A percentile compares a stretch with the other conserved stretches of the same genome.
These are phyloP conservation scores for Penicillium sp. DNA, from an alignment of 2,329 filamentous ascomycete genomes.

Conservation along the genomic window DNA sequence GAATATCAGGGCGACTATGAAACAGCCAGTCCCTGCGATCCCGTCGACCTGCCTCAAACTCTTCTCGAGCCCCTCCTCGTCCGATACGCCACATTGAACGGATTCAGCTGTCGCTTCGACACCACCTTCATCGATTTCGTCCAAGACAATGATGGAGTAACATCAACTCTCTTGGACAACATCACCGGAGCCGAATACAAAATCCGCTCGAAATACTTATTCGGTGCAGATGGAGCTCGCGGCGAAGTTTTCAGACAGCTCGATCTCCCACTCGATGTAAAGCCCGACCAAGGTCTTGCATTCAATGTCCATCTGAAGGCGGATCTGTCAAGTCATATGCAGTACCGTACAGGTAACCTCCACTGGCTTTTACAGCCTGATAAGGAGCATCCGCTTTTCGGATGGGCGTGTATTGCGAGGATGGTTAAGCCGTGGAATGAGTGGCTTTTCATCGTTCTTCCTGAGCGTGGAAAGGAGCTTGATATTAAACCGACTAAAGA, in stretches of 20 bases:
- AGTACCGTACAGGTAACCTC: conserved; percentile 53
- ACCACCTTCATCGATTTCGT: conserved; percentile 39
- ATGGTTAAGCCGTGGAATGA: conserved; percentile 63
- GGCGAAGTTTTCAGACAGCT: conserved; percentile 47
- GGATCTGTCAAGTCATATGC: conserved; percentile 40
- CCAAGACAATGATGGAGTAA: conserved; percentile 23
- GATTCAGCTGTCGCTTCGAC: conserved; percentile 44
- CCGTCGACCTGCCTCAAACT: conserved; percentile 47
- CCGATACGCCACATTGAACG: conserved; percentile 37
- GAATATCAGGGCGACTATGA: conserved; percentile 41
- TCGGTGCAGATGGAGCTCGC: conserved; percentile 55
- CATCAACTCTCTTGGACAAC: conserved; percentile 37
- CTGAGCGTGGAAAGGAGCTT: conserved; percentile 27
- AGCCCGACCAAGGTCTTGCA: conserved; percentile 48
- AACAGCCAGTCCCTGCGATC: conserved; percentile 41
- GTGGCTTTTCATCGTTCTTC: conserved; percentile 57
- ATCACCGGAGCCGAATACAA: conserved; percentile 38
- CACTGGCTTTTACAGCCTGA: conserved; percentile 59
- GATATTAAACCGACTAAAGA: conserved; percentile 45
- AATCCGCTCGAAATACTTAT: conserved; percentile 54
- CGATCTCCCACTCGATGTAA: conserved; percentile 44
- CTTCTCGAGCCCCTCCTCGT: conserved; percentile 48
- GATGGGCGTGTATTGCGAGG: conserved; percentile 48
- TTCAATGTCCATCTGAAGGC: conserved; percentile 49
- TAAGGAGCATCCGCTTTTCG: conserved; percentile 49